These are phyloP conservation scores for Geopyxis carbonaria DNA, from an alignment of 495 filamentous ascomycete genomes.

Conservation along the genomic window DNA sequence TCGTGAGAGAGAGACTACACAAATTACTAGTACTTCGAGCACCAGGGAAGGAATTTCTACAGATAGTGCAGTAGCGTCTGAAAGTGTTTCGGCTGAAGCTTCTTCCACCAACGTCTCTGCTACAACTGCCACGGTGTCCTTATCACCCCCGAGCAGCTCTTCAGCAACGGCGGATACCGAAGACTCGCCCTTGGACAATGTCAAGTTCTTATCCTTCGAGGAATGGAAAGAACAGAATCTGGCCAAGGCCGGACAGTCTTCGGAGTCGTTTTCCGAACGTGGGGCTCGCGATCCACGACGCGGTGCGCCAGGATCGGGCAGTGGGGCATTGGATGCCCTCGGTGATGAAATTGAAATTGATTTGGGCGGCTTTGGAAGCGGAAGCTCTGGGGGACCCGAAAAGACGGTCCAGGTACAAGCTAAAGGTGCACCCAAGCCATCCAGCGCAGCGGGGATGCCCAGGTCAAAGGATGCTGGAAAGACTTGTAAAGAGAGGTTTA, in stretches of 20 bases:
- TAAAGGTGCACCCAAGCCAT: slow-evolving; percentile 16
- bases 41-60: not conserved
- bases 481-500: slow-evolving; percentile 88
- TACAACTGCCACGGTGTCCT: slow-evolving; percentile 2
- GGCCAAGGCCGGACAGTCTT: slow-evolving; percentile 68
- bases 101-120: slow-evolving; percentile 6
- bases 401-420: slow-evolving; percentile 29
- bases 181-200: slow-evolving; percentile 59
- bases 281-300: slow-evolving; percentile 28
- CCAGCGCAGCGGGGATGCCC: slow-evolving; percentile 32
- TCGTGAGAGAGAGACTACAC: slow-evolving; percentile 8
- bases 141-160: not conserved
- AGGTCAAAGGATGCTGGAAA: slow-evolving; percentile 83
- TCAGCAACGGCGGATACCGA: slow-evolving; percentile 38
- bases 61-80: no score
- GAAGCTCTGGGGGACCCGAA: slow-evolving; percentile 19
- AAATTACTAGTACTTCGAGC: slow-evolving; percentile 5
- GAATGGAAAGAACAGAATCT: slow-evolving; percentile 96
- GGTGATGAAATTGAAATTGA: slow-evolving; percentile 89
- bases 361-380: slow-evolving; percentile 43
- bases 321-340: slow-evolving; percentile 45
- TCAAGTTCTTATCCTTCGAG: slow-evolving; percentile 88
- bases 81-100: no score
- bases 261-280: slow-evolving; percentile 47
- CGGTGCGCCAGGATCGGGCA: slow-evolving; percentile 28